These are phyloP conservation scores for Scutellaria barbata DNA, from an alignment of 257 asterid species.

Conservation along the genomic window DNA sequence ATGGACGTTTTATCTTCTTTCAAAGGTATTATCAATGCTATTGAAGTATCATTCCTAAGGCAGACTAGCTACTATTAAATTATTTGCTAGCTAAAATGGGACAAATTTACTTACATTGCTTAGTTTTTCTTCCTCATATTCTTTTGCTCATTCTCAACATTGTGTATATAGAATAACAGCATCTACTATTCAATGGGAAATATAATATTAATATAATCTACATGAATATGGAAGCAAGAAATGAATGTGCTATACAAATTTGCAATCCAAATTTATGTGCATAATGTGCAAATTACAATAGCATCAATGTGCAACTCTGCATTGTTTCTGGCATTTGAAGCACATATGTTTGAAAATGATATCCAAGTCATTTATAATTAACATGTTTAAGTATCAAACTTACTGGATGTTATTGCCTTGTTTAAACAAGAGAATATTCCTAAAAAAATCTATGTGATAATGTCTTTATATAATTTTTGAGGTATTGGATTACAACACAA, in stretches of 20 bases:
- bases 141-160: background rate
- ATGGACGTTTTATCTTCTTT: conserved; percentile 96
- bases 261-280: background rate
- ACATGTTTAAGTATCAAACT: background rate
- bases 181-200: background rate
- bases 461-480: background rate
- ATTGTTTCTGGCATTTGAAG: no score
- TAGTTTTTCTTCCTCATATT: background rate
- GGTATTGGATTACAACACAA: conserved; percentile 6
- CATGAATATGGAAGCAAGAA: background rate
- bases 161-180: background rate
- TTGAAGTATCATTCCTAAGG: conserved; percentile 3
- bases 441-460: background rate
- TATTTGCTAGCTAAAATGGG: background rate
- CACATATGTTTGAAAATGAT: no score
- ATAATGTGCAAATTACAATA: background rate
- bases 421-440: background rate
- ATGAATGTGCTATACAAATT: background rate
- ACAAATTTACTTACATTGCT: background rate
- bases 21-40: conserved; percentile 54
- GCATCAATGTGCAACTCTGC: no score
- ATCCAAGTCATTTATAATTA: background rate
- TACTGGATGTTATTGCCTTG: background rate
- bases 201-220: background rate
- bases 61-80: conserved; percentile 1